A percentile compares a stretch with the other conserved stretches of the same genome.
These are phyloP conservation scores for Fennellomyces sp. DNA, from an alignment of 371 early-diverging fungal genomes.

Conservation along the genomic window DNA sequence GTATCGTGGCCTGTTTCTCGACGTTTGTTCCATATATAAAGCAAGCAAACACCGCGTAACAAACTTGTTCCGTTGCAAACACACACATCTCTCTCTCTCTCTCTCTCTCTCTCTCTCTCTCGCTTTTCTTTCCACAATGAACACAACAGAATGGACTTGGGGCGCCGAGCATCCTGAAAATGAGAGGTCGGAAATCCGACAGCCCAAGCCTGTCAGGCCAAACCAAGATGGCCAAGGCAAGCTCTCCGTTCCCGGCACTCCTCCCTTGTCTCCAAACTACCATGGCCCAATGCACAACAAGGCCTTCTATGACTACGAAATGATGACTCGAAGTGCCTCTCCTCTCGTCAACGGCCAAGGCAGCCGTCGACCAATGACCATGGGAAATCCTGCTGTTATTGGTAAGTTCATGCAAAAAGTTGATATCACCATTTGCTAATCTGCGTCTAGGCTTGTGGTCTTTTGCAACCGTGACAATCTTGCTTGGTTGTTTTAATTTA, in stretches of 20 bases:
- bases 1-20: too few relatives aligned
- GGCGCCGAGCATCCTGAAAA: neutral
- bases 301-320: too few relatives aligned
- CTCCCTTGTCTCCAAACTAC: neutral
- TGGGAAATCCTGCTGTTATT: conserved; percentile 19
- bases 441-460: conserved; percentile 26
- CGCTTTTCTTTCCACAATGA: neutral
- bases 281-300: too few relatives aligned
- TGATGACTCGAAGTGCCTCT: conserved; percentile 8
- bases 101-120: neutral
- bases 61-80: too few relatives aligned
- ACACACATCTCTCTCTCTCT: neutral
- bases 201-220: conserved; percentile 3
- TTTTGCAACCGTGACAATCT: conserved; percentile 24
- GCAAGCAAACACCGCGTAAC: too few relatives aligned
- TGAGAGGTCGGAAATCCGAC: neutral
- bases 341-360: conserved; percentile 15
- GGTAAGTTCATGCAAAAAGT: neutral
- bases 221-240: conserved; percentile 6
- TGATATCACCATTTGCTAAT: neutral
- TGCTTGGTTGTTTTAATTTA: conserved; percentile 18
- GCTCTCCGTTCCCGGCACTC: neutral
- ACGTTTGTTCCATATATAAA: neutral
- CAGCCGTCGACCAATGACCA: conserved; percentile 13
- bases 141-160: neutral